phyloP scores from a whole-genome alignment of 1,139 yeast species.

The Lodderomyces theae region DNA sequence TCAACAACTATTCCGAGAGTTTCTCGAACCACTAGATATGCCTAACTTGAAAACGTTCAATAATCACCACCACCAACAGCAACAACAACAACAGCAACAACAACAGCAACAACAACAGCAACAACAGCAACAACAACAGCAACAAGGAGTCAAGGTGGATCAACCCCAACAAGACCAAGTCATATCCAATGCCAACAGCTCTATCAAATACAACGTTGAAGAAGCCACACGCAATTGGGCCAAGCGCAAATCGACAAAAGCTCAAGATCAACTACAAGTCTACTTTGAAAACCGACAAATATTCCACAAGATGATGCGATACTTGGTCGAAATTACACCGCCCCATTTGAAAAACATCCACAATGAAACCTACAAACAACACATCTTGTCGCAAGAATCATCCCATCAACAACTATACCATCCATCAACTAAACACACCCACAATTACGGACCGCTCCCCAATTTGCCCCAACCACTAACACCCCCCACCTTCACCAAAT shows the following conservation, averaged over 20 bases:
- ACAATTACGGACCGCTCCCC: constrained; percentile 28
- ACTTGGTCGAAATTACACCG: constrained; percentile 35
- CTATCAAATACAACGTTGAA: constrained; percentile 20
- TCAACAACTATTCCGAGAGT: constrained; percentile 30
- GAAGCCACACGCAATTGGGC: constrained; percentile 30
- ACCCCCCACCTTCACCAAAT: constrained; percentile 31
- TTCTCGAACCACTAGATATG: constrained; percentile 35
- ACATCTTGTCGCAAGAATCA: constrained; percentile 11
- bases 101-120: background rate
- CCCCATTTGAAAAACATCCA: constrained; percentile 20
- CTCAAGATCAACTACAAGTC: constrained; percentile 21
- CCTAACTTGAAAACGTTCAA: constrained; percentile 34
- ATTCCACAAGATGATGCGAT: constrained; percentile 33
- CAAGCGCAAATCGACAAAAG: constrained; percentile 16
- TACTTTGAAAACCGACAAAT: constrained; percentile 27
- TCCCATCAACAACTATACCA: constrained; percentile 6
- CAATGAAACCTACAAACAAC: constrained; percentile 7
- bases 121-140: too few relatives aligned
- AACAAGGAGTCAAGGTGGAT: too few relatives aligned
- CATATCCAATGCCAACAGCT: too few relatives aligned
- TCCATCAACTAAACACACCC: constrained; percentile 14
- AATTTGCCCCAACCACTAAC: constrained; percentile 30
- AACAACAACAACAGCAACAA: background rate
- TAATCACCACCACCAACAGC: constrained; percentile 4
- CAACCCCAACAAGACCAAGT: too few relatives aligned